Percentiles rank a stretch among this genome's conserved stretches.
phyloP scores from a whole-genome alignment of 108 stramenopile species.

The Cyclotella sp. region DNA sequence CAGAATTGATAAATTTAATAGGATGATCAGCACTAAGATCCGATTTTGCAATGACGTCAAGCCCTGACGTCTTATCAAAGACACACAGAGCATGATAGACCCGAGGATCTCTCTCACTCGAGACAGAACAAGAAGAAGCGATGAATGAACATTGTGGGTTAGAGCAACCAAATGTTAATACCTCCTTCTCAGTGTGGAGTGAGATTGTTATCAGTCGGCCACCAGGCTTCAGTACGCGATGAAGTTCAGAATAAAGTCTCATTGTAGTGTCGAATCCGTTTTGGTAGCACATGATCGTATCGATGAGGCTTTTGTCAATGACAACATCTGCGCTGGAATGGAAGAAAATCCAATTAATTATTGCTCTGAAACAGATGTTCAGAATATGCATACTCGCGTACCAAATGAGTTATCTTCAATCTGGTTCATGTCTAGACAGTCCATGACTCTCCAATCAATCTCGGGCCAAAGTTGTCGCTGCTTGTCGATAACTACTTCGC shows the following conservation, averaged over 20 bases:
- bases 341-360: not conserved
- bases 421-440: slow-evolving; percentile 30
- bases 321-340: slow-evolving; percentile 20
- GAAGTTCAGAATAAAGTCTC: slow-evolving; percentile 49
- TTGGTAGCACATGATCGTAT: slow-evolving; percentile 44
- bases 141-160: slow-evolving; percentile 11
- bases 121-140: slow-evolving; percentile 27
- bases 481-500: slow-evolving; percentile 56
- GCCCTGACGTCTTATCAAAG: slow-evolving; percentile 18
- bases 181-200: slow-evolving; percentile 27
- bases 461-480: slow-evolving; percentile 19
- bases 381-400: slow-evolving; percentile 9
- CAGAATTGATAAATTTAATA: slow-evolving; percentile 16
- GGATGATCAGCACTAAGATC: not conserved
- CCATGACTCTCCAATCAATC: slow-evolving; percentile 22
- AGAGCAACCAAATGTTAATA: slow-evolving; percentile 11
- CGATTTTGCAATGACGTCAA: not conserved
- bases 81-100: slow-evolving; percentile 6
- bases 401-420: slow-evolving; percentile 25
- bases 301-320: slow-evolving; percentile 39
- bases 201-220: slow-evolving; percentile 45
- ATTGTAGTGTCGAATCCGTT: slow-evolving; percentile 28
- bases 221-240: slow-evolving; percentile 57
- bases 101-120: slow-evolving; percentile 1
- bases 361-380: not conserved